Evolutionary conservation across 371 early-diverging fungal genomes (phyloP), one percentile per base, ranked within the genome.

Genomic region (Apophysomyces trapeziformis): DNA sequence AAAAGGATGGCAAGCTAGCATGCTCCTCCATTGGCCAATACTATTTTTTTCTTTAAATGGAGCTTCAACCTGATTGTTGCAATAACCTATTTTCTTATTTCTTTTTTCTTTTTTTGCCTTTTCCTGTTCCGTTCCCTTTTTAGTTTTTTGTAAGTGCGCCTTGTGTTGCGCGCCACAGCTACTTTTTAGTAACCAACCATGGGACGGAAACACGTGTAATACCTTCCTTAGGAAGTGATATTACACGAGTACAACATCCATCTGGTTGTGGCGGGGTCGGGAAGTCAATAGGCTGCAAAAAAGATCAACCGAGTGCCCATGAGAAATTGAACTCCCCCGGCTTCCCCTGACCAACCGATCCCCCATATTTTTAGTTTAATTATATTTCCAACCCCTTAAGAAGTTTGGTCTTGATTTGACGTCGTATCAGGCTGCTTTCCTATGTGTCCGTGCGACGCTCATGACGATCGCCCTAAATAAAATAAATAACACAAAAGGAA

Each of bases 1-100:
- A 45, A 50, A 50, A 50, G 54, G 21, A 50, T 50, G 21, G 16
- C 21, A 50, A 50, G 21, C 21, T 21, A 21, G 9, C 21, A 50
- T 50, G 54, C 18, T 50, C 21, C 54, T 50, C 54, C 54, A 50
- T 50, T 50, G 54, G 54, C 54, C 54, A 50, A 50, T 21, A 50
- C 54, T 50, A 50, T 50, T 50, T 50, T 50, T 50, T 50, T 9
- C 54, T 50, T 50, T 50, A 50, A 50, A 50, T 50, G 54, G 54
- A 50, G 54, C 32, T 50, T 50, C 21, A 50, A 50, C 54, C 54
- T 50, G 54, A 50, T 50, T 50, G 21, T 21, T 21, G 21, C 54
- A 50, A 50, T 50, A 5, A 50, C 11, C 41, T 11, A 41, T 41
- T 41, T 41, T 41, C 32, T 26, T 41, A 5, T 41, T 50, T 50